Conservation (phyloP, 129 eudicot genomes). For the Scalesia atractyloides region DNA sequence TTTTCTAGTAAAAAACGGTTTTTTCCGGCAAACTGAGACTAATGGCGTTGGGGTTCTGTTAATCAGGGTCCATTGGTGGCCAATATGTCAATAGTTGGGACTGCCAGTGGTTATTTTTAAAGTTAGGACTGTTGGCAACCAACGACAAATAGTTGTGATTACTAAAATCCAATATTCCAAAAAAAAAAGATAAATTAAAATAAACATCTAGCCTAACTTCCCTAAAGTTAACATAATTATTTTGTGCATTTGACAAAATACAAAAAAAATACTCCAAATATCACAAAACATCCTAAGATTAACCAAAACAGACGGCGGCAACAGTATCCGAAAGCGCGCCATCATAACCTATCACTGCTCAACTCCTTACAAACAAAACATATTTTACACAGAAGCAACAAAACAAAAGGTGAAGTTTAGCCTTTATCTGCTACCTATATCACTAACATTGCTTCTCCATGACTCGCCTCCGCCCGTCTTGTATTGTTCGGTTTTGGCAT, state of each 20-base stretch:
- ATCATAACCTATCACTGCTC: slow-evolving; percentile 32
- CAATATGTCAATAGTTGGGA: no score
- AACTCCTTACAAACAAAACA: slow-evolving; percentile 24
- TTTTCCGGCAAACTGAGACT: no score
- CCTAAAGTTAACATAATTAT: slow-evolving; percentile 30
- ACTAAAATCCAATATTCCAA: no score
- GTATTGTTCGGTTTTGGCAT: slow-evolving; percentile 55
- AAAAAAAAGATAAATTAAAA: neutral
- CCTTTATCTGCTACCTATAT: slow-evolving; percentile 62
- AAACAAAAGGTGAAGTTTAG: neutral
- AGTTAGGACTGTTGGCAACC: no score
- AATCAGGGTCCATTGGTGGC: no score
- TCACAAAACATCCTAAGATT: slow-evolving; percentile 22
- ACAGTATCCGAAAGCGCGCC: slow-evolving; percentile 5
- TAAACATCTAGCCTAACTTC: slow-evolving; percentile 15
- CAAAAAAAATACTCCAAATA: slow-evolving; percentile 27
- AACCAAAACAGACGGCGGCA: slow-evolving; percentile 34
- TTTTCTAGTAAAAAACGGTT: no score
- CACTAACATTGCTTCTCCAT: slow-evolving; percentile 52
- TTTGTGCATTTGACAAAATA: slow-evolving; percentile 36
- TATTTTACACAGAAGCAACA: slow-evolving; percentile 13
- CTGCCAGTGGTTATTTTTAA: no score
- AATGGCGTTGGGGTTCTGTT: no score
- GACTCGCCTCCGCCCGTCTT: slow-evolving; percentile 47
- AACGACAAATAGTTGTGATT: no score